Evolutionary conservation across 2,329 filamentous ascomycete genomes (phyloP), one percentile per base, ranked within the genome.

Genomic region (Fusarium dimerum): DNA sequence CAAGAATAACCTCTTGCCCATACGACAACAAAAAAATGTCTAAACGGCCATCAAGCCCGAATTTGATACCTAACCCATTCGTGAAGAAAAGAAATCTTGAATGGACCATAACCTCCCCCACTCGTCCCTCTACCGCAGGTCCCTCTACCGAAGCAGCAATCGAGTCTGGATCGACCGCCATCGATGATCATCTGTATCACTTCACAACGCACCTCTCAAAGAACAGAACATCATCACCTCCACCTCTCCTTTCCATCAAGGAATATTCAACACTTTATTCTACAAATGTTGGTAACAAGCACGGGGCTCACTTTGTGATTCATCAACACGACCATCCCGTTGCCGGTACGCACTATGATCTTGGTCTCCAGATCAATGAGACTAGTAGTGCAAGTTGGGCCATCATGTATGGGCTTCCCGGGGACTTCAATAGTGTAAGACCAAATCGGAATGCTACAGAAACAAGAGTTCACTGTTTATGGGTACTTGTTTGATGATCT

Each of bases 251-350:
- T 5, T 51, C 73, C 15, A 60, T 77, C 17, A 20, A 61, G 2
- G 50, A 48, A 3, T 78, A 76, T 59, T 55, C 62, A 4, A 53
- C 61, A 9, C 69, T 79, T 8, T 80, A 77, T 50, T 55, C 61
- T 5, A 45, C 48, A n/a, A 69, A 69, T 43, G 61, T 59, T 2
- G 69, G 66, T 16, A 70, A 51, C 42, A 40, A 52, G 4, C 41
- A 50, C 15, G 77, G 77, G 16, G 72, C 76, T 9, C 83, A 86
- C 66, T 90, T 89, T 63, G 82, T 90, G 47, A 78, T 90, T 38
- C 86, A 90, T 66, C 86, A 90, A 64, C 86, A 90, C 65, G 86
- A 89, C 63, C 87, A 90, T 65, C 87, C 87, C 2, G 68, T 88
- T 41, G 85, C 87, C 10, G 86, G 87, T 20, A 78, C 78, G 1